phyloP scores from a whole-genome alignment of 176 grass and related monocot genomes.

The Stipa capillata region DNA sequence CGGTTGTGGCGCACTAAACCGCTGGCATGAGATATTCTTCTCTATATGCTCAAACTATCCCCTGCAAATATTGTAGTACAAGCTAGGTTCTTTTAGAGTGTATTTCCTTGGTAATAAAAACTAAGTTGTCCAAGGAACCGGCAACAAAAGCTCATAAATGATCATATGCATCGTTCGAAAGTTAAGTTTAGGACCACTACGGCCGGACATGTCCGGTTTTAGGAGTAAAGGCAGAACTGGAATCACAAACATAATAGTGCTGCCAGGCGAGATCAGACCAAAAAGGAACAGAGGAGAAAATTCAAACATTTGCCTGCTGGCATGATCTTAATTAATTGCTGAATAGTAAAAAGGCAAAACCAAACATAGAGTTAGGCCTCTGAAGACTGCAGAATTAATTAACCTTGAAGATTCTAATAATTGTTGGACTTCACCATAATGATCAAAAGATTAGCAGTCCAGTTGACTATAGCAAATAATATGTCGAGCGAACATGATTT shows the following conservation, averaged over 20 bases:
- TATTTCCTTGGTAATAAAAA: conserved; percentile 16
- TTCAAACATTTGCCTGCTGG: background rate
- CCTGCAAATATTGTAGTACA: background rate
- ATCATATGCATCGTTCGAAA: background rate
- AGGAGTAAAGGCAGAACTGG: background rate
- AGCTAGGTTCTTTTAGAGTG: conserved; percentile 12
- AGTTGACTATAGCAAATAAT: background rate
- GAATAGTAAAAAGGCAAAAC: no score
- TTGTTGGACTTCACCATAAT: background rate
- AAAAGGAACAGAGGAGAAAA: background rate
- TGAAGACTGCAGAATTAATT: background rate
- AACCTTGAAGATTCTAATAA: background rate
- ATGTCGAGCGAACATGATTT: background rate
- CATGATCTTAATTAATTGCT: no score
- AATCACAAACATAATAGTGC: no score
- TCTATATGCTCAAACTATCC: conserved; percentile 9
- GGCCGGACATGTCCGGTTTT: background rate
- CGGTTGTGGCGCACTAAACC: conserved; percentile 22
- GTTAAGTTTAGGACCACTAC: no score
- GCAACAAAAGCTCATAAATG: background rate
- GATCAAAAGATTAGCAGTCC: no score
- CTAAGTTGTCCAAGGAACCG: background rate
- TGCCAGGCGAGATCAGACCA: background rate
- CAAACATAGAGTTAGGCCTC: no score
- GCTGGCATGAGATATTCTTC: conserved; percentile 11